A percentile compares a stretch with the other conserved stretches of the same genome.
Conservation (phyloP, 1,139 yeast genomes). For the Sugiyamaella castrensis region DNA sequence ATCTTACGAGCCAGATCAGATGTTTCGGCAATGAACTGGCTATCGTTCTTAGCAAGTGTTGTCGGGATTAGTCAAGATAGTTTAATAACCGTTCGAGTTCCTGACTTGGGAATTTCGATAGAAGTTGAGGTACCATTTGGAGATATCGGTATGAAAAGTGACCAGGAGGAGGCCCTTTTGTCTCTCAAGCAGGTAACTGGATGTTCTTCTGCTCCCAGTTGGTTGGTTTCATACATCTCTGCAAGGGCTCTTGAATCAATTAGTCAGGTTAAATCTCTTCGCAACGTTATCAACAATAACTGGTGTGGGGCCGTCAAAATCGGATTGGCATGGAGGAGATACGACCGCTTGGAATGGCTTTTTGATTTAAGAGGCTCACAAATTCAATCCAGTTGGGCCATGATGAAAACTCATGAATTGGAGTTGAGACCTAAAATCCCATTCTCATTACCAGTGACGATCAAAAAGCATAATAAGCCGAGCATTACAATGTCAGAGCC, state of each 20-base stretch:
- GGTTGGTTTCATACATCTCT: constrained; percentile 28
- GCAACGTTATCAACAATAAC: constrained; percentile 17
- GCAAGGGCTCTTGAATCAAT: constrained; percentile 33
- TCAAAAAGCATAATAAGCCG: background rate
- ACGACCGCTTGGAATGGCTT: constrained; percentile 78
- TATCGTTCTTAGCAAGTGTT: constrained; percentile 51
- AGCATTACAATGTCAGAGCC: constrained; percentile 47
- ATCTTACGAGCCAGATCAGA: constrained; percentile 54
- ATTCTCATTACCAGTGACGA: constrained; percentile 40
- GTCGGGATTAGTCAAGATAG: constrained; percentile 36
- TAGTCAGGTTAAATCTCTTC: constrained; percentile 25
- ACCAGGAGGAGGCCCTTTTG: constrained; percentile 2
- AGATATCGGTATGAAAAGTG: constrained; percentile 6
- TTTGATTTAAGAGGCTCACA: constrained; percentile 51
- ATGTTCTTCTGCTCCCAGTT: constrained; percentile 24
- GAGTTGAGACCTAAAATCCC: constrained; percentile 57
- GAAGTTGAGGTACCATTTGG: constrained; percentile 43
- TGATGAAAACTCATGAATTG: constrained; percentile 46
- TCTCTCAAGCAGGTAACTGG: constrained; percentile 14
- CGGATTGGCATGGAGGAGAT: constrained; percentile 63
- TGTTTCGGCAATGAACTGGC: constrained; percentile 56
- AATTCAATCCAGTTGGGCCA: constrained; percentile 45
- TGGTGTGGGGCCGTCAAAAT: constrained; percentile 34
- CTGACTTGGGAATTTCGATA: constrained; percentile 49
- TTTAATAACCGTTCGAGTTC: constrained; percentile 46